A percentile compares a stretch with the other conserved stretches of the same genome.
Evolutionary conservation across 2,329 filamentous ascomycete species (phyloP).

Genomic region (Endoconidiophora polonica): DNA sequence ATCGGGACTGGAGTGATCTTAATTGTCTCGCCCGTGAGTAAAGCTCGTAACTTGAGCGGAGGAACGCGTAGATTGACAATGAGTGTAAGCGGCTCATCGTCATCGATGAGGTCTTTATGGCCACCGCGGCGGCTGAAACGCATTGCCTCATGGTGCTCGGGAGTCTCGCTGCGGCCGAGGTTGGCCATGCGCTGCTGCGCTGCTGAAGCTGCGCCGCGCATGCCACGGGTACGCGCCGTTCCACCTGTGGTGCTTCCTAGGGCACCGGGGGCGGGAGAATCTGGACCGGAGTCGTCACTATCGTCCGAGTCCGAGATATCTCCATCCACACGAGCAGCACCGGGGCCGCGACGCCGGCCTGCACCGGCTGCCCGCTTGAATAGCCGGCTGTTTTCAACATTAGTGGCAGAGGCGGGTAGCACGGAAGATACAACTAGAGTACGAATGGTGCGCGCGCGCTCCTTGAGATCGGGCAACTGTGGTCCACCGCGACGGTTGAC

Average conservation of each 20-base stretch:
- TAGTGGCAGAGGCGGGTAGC: slow-evolving; percentile 67
- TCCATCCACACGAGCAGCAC: slow-evolving; percentile 37
- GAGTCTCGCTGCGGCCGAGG: slow-evolving; percentile 71
- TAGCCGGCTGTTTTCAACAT: slow-evolving; percentile 69
- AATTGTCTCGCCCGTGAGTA: slow-evolving; percentile 34
- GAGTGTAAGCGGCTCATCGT: slow-evolving; percentile 54
- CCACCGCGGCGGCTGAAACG: slow-evolving; percentile 42
- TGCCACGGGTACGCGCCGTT: slow-evolving; percentile 70
- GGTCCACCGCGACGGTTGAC: slow-evolving; percentile 88
- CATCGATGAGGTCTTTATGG: slow-evolving; percentile 55
- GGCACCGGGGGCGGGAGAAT: slow-evolving; percentile 67
- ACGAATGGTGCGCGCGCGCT: slow-evolving; percentile 80
- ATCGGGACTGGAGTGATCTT: slow-evolving; percentile 15
- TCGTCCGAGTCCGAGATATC: slow-evolving; percentile 79
- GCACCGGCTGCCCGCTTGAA: slow-evolving; percentile 59
- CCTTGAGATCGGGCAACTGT: slow-evolving; percentile 86
- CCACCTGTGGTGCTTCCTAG: slow-evolving; percentile 37
- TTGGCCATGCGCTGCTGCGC: slow-evolving; percentile 80
- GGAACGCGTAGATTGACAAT: slow-evolving; percentile 61
- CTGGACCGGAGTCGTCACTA: slow-evolving; percentile 71
- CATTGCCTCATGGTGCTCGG: slow-evolving; percentile 59
- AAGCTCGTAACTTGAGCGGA: slow-evolving; percentile 53
- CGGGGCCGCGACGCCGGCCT: slow-evolving; percentile 27
- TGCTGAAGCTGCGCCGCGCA: slow-evolving; percentile 74
- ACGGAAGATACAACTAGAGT: slow-evolving; percentile 86